Percentiles rank a stretch among this genome's conserved stretches.
Conservation (phyloP, 2,329 filamentous ascomycete genomes). For the Pyrenochaeta sp. region DNA sequence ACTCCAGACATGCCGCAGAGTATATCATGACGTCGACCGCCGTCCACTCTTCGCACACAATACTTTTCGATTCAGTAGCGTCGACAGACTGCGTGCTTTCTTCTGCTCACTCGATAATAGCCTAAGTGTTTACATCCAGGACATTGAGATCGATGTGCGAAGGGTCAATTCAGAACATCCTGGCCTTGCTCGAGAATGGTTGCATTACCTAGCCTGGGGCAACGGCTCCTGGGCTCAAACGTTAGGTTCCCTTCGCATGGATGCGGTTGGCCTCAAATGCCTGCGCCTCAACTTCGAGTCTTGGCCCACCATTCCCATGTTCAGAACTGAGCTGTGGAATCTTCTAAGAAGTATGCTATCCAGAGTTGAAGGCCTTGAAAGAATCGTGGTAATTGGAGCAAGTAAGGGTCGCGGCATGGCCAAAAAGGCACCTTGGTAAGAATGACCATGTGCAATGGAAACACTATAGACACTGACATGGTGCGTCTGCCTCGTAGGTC, state of each 20-base stretch:
- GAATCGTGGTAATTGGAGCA: slow-evolving; percentile 43
- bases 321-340: slow-evolving; percentile 42
- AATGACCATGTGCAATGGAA: neutral
- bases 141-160: slow-evolving; percentile 50
- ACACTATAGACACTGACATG: neutral
- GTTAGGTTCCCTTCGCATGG: slow-evolving; percentile 32
- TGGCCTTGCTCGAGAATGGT: slow-evolving; percentile 43
- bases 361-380: slow-evolving; percentile 39
- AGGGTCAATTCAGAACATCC: slow-evolving; percentile 36
- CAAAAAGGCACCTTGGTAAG: slow-evolving; percentile 39
- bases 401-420: slow-evolving; percentile 43
- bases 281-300: slow-evolving; percentile 46
- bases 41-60: slow-evolving; percentile 44
- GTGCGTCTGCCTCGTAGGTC: slow-evolving; percentile 16
- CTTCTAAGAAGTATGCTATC: slow-evolving; percentile 40
- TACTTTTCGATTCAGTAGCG: slow-evolving; percentile 48
- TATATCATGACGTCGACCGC: slow-evolving; percentile 45
- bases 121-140: slow-evolving; percentile 31
- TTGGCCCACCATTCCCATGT: slow-evolving; percentile 44
- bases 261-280: slow-evolving; percentile 42
- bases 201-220: slow-evolving; percentile 44
- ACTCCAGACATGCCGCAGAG: slow-evolving; percentile 46
- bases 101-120: slow-evolving; percentile 30
- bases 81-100: slow-evolving; percentile 41
- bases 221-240: slow-evolving; percentile 25